Evolutionary conservation across 2,329 filamentous ascomycete species (phyloP).

Genomic region (Trichoderma asperellum): DNA sequence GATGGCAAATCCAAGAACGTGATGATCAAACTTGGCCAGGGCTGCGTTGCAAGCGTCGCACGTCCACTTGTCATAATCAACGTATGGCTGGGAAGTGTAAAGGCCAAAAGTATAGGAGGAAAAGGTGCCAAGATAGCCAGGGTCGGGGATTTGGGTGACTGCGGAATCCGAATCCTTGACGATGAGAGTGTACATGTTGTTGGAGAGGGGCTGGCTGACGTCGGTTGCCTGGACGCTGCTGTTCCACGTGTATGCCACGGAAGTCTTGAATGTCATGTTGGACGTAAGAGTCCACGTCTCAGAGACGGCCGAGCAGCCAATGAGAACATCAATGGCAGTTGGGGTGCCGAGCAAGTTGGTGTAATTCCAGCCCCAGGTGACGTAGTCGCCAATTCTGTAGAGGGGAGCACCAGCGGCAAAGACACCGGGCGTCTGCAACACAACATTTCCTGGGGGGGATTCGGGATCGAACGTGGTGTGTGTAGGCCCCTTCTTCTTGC

Average conservation of each 20-base stretch:
- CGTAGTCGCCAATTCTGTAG: constrained; percentile 63
- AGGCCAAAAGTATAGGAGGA: constrained; percentile 60
- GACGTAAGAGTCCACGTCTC: constrained; percentile 64
- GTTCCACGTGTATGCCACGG: constrained; percentile 61
- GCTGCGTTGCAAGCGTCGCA: constrained; percentile 64
- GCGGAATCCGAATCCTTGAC: constrained; percentile 62
- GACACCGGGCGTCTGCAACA: constrained; percentile 56
- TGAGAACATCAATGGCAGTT: constrained; percentile 62
- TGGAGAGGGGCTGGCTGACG: constrained; percentile 52
- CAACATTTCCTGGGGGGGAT: constrained; percentile 55
- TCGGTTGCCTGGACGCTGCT: constrained; percentile 54
- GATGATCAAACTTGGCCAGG: constrained; percentile 50
- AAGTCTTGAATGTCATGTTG: constrained; percentile 63
- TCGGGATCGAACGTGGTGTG: constrained; percentile 48
- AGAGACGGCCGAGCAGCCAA: constrained; percentile 57
- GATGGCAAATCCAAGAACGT: constrained; percentile 55
- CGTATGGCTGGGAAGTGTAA: constrained; percentile 58
- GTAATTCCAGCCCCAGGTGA: constrained; percentile 69
- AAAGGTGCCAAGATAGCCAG: constrained; percentile 60
- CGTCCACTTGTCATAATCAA: constrained; percentile 55
- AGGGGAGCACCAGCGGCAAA: constrained; percentile 51
- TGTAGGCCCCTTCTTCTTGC: constrained; percentile 35
- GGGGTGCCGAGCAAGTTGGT: constrained; percentile 62
- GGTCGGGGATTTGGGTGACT: constrained; percentile 53
- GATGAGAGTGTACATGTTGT: constrained; percentile 63